phyloP scores from a whole-genome alignment of 441 rosid species.

The Raphanus hybrid region DNA sequence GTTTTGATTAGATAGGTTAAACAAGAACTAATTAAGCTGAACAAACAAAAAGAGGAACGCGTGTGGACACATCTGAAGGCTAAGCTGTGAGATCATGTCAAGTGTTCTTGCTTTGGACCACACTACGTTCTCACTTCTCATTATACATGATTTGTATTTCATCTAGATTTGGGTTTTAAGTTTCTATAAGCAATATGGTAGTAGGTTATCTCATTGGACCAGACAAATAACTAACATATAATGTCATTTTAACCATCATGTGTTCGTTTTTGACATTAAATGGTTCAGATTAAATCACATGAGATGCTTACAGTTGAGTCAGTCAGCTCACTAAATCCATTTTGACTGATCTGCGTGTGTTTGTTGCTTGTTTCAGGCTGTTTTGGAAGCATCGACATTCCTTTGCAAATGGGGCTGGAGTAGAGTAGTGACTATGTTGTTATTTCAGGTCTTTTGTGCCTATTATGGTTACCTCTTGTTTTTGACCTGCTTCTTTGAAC shows the following conservation, averaged over 20 bases:
- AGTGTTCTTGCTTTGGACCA: neutral
- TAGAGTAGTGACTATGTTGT: neutral
- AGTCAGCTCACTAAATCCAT: no score
- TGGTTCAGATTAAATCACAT: no score
- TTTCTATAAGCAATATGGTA: neutral
- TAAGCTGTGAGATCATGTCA: neutral
- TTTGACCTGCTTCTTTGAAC: neutral
- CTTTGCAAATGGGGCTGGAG: neutral
- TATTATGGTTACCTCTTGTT: neutral
- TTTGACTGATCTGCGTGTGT: neutral
- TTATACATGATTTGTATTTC: neutral
- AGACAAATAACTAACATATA: no score
- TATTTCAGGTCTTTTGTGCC: neutral
- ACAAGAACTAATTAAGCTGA: neutral
- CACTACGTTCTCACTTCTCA: neutral
- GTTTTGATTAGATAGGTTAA: neutral
- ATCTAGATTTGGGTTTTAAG: neutral
- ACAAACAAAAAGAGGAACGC: neutral
- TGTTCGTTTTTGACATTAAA: no score
- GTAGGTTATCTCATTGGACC: neutral
- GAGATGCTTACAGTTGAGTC: no score
- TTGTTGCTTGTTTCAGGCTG: neutral
- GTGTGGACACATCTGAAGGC: neutral
- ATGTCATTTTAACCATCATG: no score
- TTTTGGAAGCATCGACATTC: neutral